Conservation (phyloP, 495 filamentous ascomycete genomes). For the Usnea hakonensis region DNA sequence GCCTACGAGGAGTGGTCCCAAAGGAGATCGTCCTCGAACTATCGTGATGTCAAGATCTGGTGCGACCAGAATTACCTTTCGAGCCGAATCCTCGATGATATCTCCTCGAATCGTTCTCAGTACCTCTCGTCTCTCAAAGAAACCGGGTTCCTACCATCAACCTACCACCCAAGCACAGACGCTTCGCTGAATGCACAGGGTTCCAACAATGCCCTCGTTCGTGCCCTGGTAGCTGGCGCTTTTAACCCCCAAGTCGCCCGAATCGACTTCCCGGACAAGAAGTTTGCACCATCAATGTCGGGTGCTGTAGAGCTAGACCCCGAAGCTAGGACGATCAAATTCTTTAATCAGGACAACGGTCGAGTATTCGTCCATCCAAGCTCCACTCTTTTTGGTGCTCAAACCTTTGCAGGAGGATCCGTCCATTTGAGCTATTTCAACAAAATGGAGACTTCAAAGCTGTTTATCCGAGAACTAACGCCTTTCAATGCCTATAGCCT, state of each 20-base stretch:
- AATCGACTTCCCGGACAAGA: slow-evolving; percentile 90
- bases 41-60: slow-evolving; percentile 63
- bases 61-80: slow-evolving; percentile 87
- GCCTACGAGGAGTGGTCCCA: slow-evolving; percentile 78
- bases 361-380: slow-evolving; percentile 88
- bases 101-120: slow-evolving; percentile 75
- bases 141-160: slow-evolving; percentile 63
- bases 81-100: slow-evolving; percentile 73
- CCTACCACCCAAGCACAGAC: slow-evolving; percentile 31
- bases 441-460: slow-evolving; percentile 83
- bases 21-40: slow-evolving; percentile 46
- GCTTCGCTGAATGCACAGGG: slow-evolving; percentile 41
- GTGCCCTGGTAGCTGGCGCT: slow-evolving; percentile 80
- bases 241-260: slow-evolving; percentile 88
- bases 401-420: slow-evolving; percentile 59
- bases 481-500: slow-evolving; percentile 88
- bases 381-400: slow-evolving; percentile 75
- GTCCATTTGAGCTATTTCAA: slow-evolving; percentile 78
- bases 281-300: slow-evolving; percentile 74
- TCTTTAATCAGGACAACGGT: slow-evolving; percentile 77
- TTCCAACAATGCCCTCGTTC: slow-evolving; percentile 54
- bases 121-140: slow-evolving; percentile 81
- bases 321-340: slow-evolving; percentile 84
- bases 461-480: slow-evolving; percentile 83
- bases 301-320: slow-evolving; percentile 90